phyloP scores from a whole-genome alignment of 192 early-diverging fungal genomes.

The Mortierella antarctica region DNA sequence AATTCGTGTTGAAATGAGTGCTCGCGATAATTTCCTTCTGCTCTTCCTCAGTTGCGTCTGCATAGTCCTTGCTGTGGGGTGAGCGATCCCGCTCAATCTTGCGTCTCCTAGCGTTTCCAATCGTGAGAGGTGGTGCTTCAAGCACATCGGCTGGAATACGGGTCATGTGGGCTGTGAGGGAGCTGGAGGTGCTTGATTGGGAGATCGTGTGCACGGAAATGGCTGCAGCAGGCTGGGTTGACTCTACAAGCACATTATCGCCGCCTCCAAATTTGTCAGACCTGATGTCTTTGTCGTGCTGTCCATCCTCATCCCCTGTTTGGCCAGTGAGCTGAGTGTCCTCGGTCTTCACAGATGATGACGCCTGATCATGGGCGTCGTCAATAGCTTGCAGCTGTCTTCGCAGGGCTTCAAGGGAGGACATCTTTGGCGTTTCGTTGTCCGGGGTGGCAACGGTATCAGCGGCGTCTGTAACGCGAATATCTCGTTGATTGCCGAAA shows the following conservation, averaged over 20 bases:
- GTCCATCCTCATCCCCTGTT: not conserved
- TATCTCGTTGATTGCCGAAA: not conserved
- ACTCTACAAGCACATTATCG: too few relatives aligned
- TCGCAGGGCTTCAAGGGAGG: conserved; percentile 24
- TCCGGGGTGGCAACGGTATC: not conserved
- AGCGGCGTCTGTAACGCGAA: not conserved
- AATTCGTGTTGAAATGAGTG: too few relatives aligned
- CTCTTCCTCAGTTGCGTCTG: not conserved
- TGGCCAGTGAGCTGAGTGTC: too few relatives aligned
- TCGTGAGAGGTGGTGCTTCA: not conserved
- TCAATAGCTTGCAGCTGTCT: conserved; percentile 13
- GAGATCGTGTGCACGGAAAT: too few relatives aligned
- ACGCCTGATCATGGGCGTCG: too few relatives aligned
- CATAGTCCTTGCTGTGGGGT: not conserved
- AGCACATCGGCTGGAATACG: not conserved
- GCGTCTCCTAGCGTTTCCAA: conserved; percentile 30
- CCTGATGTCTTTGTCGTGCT: not conserved
- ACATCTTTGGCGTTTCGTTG: not conserved
- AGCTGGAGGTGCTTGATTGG: not conserved
- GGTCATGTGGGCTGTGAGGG: conserved; percentile 20
- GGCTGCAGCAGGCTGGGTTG: too few relatives aligned
- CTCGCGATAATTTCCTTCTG: not conserved
- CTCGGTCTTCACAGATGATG: too few relatives aligned
- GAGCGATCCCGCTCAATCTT: conserved; percentile 38
- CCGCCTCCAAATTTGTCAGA: not conserved